A percentile compares a stretch with the other conserved stretches of the same genome.
phyloP scores from a whole-genome alignment of 768 basidiomycete species.

The Harrya chromipes region DNA sequence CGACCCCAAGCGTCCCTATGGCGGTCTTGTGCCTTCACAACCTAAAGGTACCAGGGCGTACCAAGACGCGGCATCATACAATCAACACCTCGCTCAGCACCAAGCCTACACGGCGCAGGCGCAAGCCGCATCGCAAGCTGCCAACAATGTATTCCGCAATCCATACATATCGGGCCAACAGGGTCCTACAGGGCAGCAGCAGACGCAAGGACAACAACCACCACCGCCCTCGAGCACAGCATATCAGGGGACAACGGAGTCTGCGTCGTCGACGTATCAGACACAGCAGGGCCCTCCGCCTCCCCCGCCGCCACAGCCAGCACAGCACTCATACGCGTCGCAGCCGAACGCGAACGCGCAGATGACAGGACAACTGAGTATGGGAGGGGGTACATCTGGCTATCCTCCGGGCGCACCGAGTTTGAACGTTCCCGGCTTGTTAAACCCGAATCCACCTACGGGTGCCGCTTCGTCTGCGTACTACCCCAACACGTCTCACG shows the following conservation, averaged over 20 bases:
- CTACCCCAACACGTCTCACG: conserved; percentile 41
- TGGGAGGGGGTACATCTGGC: conserved; percentile 15
- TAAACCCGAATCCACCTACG: conserved; percentile 45
- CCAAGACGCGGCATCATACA: conserved; percentile 91
- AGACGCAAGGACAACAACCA: conserved; percentile 18
- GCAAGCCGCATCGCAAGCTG: conserved; percentile 69
- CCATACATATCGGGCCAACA: conserved; percentile 69
- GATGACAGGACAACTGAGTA: conserved; percentile 18
- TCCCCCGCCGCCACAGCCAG: conserved; percentile 18
- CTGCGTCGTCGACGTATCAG: conserved; percentile 17
- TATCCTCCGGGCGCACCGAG: conserved; percentile 15
- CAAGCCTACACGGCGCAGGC: conserved; percentile 90
- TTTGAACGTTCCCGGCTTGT: conserved; percentile 25
- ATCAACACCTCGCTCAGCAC: conserved; percentile 91
- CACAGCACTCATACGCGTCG: conserved; percentile 25
- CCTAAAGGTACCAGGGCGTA: conserved; percentile 83
- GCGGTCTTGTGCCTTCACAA: conserved; percentile 88
- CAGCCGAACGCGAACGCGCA: conserved; percentile 22
- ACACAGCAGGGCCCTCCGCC: conserved; percentile 32
- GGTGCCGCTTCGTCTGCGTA: conserved; percentile 55
- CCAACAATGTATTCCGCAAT: conserved; percentile 67
- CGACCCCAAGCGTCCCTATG: conserved; percentile 87
- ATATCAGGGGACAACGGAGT: conserved; percentile 22
- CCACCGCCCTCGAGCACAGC: conserved; percentile 13
- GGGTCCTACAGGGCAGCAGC: conserved; percentile 32